Evolutionary conservation across 306 rosid genomes (phyloP).

Genomic region (Quercus glauca): DNA sequence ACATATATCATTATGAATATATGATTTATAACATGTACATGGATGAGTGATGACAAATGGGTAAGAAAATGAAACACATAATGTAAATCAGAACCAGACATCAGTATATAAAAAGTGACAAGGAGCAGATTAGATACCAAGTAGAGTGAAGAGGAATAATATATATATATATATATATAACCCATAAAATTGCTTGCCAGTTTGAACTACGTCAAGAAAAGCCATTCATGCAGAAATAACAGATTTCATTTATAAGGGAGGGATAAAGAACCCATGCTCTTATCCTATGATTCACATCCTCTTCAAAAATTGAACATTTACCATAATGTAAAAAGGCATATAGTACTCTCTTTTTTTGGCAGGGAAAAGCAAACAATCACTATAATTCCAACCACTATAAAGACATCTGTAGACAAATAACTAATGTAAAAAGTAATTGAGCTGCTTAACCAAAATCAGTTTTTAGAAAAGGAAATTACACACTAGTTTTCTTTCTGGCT

Average conservation of each 20-base stretch:
- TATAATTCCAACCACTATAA: background rate
- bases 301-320: background rate
- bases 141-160: background rate
- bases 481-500: constrained; percentile 86
- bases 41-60: background rate
- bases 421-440: background rate
- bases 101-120: background rate
- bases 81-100: background rate
- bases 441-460: constrained; percentile 7
- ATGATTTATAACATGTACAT: background rate
- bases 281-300: no score
- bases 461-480: constrained; percentile 14
- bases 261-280: no score
- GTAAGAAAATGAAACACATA: background rate
- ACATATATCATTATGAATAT: background rate
- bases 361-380: background rate
- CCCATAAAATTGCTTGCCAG: background rate
- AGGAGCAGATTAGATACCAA: background rate
- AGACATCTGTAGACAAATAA: background rate
- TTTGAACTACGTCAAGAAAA: background rate
- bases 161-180: background rate
- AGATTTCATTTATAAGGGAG: background rate
- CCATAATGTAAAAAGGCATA: background rate
- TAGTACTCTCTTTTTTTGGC: background rate
- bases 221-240: background rate